phyloP scores from a whole-genome alignment of 1,139 yeast genomes.

The Pichia cactophila region DNA sequence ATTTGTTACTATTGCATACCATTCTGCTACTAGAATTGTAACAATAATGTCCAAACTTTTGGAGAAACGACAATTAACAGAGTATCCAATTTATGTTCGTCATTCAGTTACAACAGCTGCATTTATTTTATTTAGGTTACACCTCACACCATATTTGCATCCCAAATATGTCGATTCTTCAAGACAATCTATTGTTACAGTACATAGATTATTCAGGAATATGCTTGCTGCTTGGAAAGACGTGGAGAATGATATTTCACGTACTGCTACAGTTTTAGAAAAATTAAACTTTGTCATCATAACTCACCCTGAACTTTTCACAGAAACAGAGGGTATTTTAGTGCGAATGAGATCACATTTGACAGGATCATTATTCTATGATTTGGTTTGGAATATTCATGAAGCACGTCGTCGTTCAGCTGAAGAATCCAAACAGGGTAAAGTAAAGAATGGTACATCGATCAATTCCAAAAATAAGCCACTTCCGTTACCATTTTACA shows the following conservation, averaged over 20 bases:
- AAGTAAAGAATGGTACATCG: slow-evolving; percentile 9
- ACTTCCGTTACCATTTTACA: slow-evolving; percentile 83
- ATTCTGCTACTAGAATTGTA: slow-evolving; percentile 73
- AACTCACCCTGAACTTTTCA: slow-evolving; percentile 79
- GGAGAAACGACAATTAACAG: slow-evolving; percentile 62
- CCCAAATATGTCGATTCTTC: slow-evolving; percentile 82
- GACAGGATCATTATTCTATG: slow-evolving; percentile 86
- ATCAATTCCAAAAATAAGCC: slow-evolving; percentile 29
- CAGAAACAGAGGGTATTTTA: slow-evolving; percentile 63
- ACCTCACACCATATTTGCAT: slow-evolving; percentile 66
- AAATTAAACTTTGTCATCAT: slow-evolving; percentile 80
- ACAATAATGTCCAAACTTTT: slow-evolving; percentile 70
- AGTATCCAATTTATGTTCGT: slow-evolving; percentile 79
- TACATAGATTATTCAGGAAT: slow-evolving; percentile 78
- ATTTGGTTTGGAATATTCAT: slow-evolving; percentile 89
- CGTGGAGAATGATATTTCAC: slow-evolving; percentile 81
- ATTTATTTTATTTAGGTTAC: slow-evolving; percentile 69
- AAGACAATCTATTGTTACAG: slow-evolving; percentile 88
- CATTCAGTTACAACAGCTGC: slow-evolving; percentile 82
- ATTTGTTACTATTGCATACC: slow-evolving; percentile 75
- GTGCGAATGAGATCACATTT: slow-evolving; percentile 87
- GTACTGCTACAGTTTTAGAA: slow-evolving; percentile 91
- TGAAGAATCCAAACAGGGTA: slow-evolving; percentile 23
- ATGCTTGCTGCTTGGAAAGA: slow-evolving; percentile 88
- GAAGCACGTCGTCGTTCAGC: slow-evolving; percentile 79